Evolutionary conservation across 177 flowering plant genomes (phyloP).

Genomic region (Vitis hybrid): DNA sequence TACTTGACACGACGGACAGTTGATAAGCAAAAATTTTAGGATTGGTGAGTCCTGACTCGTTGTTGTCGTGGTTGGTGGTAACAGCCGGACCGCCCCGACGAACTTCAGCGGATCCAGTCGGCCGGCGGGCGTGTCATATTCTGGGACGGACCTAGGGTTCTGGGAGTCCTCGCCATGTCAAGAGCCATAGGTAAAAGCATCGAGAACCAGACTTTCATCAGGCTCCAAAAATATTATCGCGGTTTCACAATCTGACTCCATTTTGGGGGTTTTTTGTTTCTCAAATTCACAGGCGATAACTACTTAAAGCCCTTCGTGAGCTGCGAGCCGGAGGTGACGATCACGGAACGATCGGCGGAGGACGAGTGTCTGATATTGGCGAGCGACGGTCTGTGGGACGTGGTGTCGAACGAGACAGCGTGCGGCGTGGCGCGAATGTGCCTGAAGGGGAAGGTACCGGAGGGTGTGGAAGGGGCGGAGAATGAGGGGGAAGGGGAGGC

Average conservation of each 20-base stretch:
- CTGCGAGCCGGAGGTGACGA: constrained; percentile 60
- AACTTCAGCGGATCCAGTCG: constrained; percentile 65
- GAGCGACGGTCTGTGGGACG: constrained; percentile 76
- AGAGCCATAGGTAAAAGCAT: constrained; percentile 65
- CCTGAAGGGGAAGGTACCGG: constrained; percentile 30
- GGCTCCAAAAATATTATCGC: too few species aligned
- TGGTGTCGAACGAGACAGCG: constrained; percentile 60
- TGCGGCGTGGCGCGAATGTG: constrained; percentile 73
- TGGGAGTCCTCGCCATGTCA: constrained; percentile 90
- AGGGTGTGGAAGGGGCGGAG: not conserved
- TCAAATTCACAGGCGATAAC: constrained; percentile 53
- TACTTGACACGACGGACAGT: not conserved
- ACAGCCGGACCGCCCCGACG: constrained; percentile 91
- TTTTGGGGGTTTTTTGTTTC: not conserved
- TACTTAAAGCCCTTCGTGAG: constrained; percentile 75
- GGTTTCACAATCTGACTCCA: too few species aligned
- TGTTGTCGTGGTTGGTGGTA: not conserved
- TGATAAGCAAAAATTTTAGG: not conserved
- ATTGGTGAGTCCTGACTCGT: not conserved
- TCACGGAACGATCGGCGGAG: constrained; percentile 44
- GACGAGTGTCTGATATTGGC: constrained; percentile 67
- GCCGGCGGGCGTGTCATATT: constrained; percentile 81
- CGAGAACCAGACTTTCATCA: not conserved
- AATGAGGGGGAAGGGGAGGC: constrained; percentile 9
- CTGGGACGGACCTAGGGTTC: constrained; percentile 86